Conservation (phyloP, 208 protist species). For the Dictyostelium gargantuum region DNA sequence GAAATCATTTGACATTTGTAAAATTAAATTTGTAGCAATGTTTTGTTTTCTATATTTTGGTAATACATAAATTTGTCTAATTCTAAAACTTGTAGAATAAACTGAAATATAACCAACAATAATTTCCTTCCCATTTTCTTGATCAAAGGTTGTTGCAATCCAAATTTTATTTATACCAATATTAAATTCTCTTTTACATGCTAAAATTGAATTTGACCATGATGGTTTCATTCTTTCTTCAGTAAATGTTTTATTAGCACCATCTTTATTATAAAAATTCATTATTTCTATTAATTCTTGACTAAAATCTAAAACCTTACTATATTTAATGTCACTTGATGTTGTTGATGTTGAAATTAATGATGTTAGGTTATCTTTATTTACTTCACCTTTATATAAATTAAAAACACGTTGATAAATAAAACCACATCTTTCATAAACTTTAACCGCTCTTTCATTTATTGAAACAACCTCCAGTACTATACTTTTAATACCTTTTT, state of each 20-base stretch:
- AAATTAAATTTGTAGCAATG: not conserved
- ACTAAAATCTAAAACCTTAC: not conserved
- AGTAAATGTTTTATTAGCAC: no score
- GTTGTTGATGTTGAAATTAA: not conserved
- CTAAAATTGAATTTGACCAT: not conserved
- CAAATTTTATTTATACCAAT: not conserved
- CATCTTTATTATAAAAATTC: not conserved
- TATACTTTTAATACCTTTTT: not conserved
- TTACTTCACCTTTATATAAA: not conserved
- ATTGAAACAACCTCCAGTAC: not conserved
- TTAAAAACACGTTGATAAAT: not conserved
- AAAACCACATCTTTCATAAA: not conserved
- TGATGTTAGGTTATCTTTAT: not conserved
- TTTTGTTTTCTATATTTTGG: not conserved
- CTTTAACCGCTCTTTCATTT: not conserved
- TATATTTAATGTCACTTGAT: accelerated
- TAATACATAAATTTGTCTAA: not conserved
- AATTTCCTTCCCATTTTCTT: not conserved
- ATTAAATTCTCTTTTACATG: not conserved
- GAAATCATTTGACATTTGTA: not conserved
- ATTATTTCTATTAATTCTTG: not conserved
- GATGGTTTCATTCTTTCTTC: not conserved
- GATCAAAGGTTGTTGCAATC: not conserved
- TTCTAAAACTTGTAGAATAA: not conserved
- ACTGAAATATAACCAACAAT: not conserved